A percentile compares a stretch with the other conserved stretches of the same genome.
Conservation (phyloP, 805 yeast genomes). For the Yarrowia hollandica region DNA sequence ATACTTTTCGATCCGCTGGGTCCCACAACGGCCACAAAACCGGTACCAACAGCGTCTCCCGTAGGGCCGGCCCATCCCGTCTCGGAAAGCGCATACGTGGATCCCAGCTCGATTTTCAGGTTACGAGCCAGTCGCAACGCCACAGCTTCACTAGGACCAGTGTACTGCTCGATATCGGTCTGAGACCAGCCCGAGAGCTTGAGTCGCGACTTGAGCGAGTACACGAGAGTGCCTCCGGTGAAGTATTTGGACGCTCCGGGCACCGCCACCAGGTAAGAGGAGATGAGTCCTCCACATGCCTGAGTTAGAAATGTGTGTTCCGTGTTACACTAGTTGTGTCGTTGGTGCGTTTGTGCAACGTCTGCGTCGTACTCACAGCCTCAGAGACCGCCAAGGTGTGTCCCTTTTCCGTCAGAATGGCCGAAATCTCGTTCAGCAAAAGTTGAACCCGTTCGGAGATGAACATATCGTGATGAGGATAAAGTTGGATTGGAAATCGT, state of each 20-base stretch:
- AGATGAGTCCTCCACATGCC: constrained; percentile 84
- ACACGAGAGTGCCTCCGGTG: constrained; percentile 80
- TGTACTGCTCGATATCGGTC: constrained; percentile 66
- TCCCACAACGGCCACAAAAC: constrained; percentile 42
- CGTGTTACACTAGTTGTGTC: neutral
- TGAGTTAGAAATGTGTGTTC: constrained; percentile 15
- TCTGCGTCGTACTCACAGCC: constrained; percentile 44
- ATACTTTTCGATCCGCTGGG: constrained; percentile 38
- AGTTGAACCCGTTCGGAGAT: constrained; percentile 59
- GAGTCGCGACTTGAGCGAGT: constrained; percentile 71
- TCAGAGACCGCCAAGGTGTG: constrained; percentile 80
- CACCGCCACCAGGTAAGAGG: constrained; percentile 75
- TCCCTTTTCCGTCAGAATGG: constrained; percentile 50
- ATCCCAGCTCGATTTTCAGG: constrained; percentile 74
- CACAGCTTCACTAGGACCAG: constrained; percentile 79
- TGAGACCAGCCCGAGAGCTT: constrained; percentile 77
- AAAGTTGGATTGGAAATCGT: neutral
- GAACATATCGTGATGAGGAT: constrained; percentile 42
- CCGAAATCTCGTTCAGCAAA: constrained; percentile 60
- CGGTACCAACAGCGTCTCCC: constrained; percentile 35
- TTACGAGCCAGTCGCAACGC: constrained; percentile 77
- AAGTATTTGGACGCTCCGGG: constrained; percentile 85
- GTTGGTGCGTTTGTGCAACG: neutral
- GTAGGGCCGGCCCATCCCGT: constrained; percentile 86
- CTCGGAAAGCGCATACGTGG: constrained; percentile 78